These are phyloP conservation scores for Trametes polyzona DNA, from an alignment of 1,284 basidiomycete genomes.

Conservation along the genomic window DNA sequence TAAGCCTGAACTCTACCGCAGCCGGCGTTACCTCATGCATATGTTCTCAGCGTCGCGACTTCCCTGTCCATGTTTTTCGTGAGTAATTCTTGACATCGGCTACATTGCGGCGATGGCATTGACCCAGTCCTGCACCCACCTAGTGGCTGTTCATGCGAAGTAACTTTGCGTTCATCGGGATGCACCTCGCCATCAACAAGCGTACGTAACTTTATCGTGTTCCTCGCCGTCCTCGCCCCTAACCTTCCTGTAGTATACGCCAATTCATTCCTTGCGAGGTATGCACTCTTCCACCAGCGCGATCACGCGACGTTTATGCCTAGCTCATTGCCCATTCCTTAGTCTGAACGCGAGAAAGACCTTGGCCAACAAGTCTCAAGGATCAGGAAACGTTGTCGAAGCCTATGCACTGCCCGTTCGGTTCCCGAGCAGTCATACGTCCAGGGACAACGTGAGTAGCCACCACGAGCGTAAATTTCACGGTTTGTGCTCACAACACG, in stretches of 20 bases:
- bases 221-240: background rate
- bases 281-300: no score
- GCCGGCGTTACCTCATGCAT: background rate
- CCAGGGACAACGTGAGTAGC: constrained; percentile 2
- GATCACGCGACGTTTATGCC: no score
- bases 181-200: constrained; percentile 33
- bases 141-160: constrained; percentile 31
- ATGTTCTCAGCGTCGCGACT: constrained; percentile 27
- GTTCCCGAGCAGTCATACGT: constrained; percentile 2
- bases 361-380: constrained; percentile 10
- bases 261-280: constrained; percentile 32
- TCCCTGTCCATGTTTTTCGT: constrained; percentile 29
- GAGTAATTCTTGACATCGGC: background rate
- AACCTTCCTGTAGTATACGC: constrained; percentile 25
- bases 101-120: no score
- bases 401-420: constrained; percentile 19
- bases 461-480: background rate
- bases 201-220: constrained; percentile 17
- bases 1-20: no score
- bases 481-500: background rate
- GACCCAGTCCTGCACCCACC: background rate
- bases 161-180: constrained; percentile 30
- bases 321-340: background rate
- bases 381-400: constrained; percentile 4
- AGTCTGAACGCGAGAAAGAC: constrained; percentile 22